Percentiles rank a stretch among this genome's conserved stretches.
Evolutionary conservation across 2,329 filamentous ascomycete genomes (phyloP).

Genomic region (Aspergillus unguis): DNA sequence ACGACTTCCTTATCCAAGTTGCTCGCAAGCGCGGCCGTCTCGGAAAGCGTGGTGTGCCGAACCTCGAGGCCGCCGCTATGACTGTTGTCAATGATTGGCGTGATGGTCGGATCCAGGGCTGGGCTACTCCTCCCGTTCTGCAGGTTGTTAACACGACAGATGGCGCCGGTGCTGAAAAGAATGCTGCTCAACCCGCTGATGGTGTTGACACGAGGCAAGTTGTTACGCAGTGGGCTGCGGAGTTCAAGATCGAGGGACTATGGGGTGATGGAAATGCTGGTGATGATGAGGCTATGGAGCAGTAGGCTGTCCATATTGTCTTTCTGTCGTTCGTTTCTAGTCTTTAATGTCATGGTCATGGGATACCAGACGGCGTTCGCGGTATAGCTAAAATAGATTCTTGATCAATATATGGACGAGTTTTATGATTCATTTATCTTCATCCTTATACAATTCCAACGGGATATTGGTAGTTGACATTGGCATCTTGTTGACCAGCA

Average conservation of each 20-base stretch:
- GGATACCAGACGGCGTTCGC: slow-evolving; percentile 17
- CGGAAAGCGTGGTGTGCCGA: slow-evolving; percentile 85
- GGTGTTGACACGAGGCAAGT: slow-evolving; percentile 73
- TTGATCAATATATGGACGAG: no score
- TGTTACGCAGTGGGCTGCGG: slow-evolving; percentile 86
- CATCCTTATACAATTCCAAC: no score
- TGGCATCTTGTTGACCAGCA: no score
- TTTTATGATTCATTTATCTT: no score
- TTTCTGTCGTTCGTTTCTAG: slow-evolving; percentile 1
- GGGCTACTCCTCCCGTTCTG: slow-evolving; percentile 73
- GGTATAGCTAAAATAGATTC: slow-evolving; percentile 10
- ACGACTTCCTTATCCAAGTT: slow-evolving; percentile 90
- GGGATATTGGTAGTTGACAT: no score
- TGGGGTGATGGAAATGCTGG: slow-evolving; percentile 72
- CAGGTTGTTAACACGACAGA: slow-evolving; percentile 50
- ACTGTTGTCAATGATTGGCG: slow-evolving; percentile 95
- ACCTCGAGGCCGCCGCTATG: slow-evolving; percentile 81
- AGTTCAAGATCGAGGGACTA: slow-evolving; percentile 91
- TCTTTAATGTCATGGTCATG: slow-evolving; percentile 10
- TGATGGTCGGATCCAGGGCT: slow-evolving; percentile 90
- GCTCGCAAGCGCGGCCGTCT: slow-evolving; percentile 87
- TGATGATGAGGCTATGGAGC: slow-evolving; percentile 39
- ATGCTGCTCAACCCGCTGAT: slow-evolving; percentile 31
- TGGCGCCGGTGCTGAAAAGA: slow-evolving; percentile 19
- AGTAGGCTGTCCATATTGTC: slow-evolving; percentile 26